These are phyloP conservation scores for Eucalyptus sideroxylon DNA, from an alignment of 345 rosid genomes.

Conservation along the genomic window DNA sequence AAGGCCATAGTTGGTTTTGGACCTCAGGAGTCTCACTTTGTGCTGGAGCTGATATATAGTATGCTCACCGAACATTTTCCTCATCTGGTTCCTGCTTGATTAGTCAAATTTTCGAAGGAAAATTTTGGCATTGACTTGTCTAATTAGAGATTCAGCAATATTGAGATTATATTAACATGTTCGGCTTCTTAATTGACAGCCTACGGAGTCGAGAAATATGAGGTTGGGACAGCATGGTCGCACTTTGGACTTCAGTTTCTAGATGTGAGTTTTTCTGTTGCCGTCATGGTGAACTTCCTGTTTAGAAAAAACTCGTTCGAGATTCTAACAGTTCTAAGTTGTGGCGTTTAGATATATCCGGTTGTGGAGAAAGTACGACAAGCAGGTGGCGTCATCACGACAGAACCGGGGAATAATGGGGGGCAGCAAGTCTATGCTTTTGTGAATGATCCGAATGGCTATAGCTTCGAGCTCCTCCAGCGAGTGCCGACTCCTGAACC, in stretches of 20 bases:
- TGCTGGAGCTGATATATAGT: conserved; percentile 24
- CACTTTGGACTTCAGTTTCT: conserved; percentile 26
- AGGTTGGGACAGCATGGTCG: conserved; percentile 29
- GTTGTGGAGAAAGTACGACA: conserved; percentile 14
- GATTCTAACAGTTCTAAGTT: neutral
- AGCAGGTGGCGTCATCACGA: conserved; percentile 16
- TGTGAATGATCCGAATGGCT: conserved; percentile 37
- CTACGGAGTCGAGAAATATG: conserved; percentile 23
- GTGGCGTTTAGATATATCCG: conserved; percentile 7
- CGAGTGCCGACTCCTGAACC: conserved; percentile 30
- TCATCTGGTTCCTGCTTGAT: neutral
- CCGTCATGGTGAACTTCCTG: neutral
- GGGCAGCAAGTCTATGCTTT: conserved; percentile 22
- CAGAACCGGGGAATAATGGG: conserved; percentile 32
- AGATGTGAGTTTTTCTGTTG: conserved; percentile 8
- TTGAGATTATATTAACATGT: neutral
- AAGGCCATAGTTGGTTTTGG: conserved; percentile 37
- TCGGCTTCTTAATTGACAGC: neutral
- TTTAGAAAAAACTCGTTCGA: neutral
- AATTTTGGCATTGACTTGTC: neutral
- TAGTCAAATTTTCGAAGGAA: neutral
- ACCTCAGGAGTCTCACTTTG: conserved; percentile 27
- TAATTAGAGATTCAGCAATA: neutral
- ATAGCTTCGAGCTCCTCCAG: conserved; percentile 27
- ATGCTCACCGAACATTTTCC: neutral